phyloP scores from a whole-genome alignment of 1,284 basidiomycete genomes.

The Puccinia hordei region DNA sequence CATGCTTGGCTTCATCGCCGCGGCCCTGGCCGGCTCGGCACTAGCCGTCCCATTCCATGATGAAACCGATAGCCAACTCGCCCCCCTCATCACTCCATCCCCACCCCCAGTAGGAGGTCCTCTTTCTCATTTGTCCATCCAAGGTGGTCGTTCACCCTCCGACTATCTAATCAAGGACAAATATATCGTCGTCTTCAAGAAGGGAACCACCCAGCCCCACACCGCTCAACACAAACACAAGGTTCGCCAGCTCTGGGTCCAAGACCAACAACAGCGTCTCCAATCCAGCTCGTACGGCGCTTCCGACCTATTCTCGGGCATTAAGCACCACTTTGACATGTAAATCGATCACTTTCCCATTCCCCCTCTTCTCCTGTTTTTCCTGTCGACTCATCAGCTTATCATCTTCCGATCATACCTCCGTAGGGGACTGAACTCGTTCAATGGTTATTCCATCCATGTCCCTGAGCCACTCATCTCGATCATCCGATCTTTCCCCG shows the following conservation, averaged over 20 bases:
- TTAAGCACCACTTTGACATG: conserved; percentile 51
- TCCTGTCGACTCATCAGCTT: not conserved
- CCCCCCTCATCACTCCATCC: conserved; percentile 46
- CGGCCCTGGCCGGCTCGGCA: conserved; percentile 30
- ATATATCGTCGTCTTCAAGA: conserved; percentile 51
- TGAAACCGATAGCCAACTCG: conserved; percentile 23
- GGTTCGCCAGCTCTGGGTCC: conserved; percentile 33
- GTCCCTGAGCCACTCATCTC: conserved; percentile 77
- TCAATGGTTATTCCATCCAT: conserved; percentile 81
- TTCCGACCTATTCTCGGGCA: conserved; percentile 32
- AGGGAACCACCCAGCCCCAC: conserved; percentile 23
- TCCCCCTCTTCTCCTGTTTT: not conserved
- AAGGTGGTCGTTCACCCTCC: conserved; percentile 37
- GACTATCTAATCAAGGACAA: conserved; percentile 46
- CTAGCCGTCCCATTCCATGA: conserved; percentile 33
- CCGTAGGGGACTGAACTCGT: conserved; percentile 52
- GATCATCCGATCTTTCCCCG: conserved; percentile 79
- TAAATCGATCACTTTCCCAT: conserved; percentile 1
- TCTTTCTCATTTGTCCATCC: conserved; percentile 37
- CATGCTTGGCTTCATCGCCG: conserved; percentile 40
- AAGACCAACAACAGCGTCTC: conserved; percentile 23
- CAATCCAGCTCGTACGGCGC: conserved; percentile 32
- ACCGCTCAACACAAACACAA: conserved; percentile 36
- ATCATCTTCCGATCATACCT: not conserved
- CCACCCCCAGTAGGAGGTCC: conserved; percentile 44